Base-by-base conservation (phyloP, 2,329 filamentous ascomycete species). In the Cytospora mali region DNA sequence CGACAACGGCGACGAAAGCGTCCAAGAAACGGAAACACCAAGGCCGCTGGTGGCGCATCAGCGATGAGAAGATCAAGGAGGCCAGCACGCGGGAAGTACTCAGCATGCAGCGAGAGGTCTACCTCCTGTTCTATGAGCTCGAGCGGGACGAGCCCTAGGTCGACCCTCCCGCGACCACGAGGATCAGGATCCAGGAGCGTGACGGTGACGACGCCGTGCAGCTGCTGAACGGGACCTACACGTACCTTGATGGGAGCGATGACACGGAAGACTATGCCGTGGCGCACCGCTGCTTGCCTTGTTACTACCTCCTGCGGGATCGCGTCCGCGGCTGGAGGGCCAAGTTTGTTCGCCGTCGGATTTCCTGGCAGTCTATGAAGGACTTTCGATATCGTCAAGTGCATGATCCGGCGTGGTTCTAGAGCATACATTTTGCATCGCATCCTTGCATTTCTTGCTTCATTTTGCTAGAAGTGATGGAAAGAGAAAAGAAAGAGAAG, bases 21-120 rank as follows among this genome's bases (percentile, higher is more conserved):
- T 29, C 53, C 48, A 81, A 78, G 59, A 74, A 81, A 39, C 84
- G 80, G 66, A 87, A 85, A 68, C 76, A 79, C 14, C 84, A 83
- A 51, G 89, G 96, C 71, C 87, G 90, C 48, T 99, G 95, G 95
- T 99, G 95, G 95, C 87, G 95, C 39, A 96, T 99, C 68, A 97
- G 93, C 68, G 95, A 99, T 74, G 95, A 99, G 68, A 97, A 96
- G 76, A 87, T 98, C 70, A 95, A 94, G 73, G 94, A 98, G 76
- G 90, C 92, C 68, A 97, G 93, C 80, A 98, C 93, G 6, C 86
- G 84, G 60, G 95, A 99, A 69, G 92, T 99, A 7, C 75, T 99
- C 62, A 87, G 88, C 9, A 97, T 97, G 93, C 93, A 97, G 76
- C 89, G 89, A 70, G 95, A 99, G 76, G 94, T 98, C 0, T 99